Percentiles rank a stretch among this genome's conserved stretches.
phyloP scores from a whole-genome alignment of 2,329 filamentous ascomycete species.

The Nigrospora oryzae region DNA sequence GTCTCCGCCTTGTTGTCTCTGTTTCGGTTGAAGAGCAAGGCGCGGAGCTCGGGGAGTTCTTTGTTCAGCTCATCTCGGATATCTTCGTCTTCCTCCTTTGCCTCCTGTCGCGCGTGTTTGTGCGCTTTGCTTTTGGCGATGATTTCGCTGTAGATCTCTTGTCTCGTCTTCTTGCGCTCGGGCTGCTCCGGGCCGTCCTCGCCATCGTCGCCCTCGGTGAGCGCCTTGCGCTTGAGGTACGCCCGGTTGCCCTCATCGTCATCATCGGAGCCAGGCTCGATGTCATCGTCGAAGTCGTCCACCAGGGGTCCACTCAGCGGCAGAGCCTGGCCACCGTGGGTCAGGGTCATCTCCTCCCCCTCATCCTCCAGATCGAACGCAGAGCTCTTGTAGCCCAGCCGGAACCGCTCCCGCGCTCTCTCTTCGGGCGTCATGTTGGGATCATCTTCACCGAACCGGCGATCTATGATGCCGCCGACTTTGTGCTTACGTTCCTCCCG shows the following conservation, averaged over 20 bases:
- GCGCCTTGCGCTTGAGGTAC: constrained; percentile 46
- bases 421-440: constrained; percentile 90
- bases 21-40: constrained; percentile 48
- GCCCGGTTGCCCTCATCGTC: constrained; percentile 46
- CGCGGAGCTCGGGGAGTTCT: constrained; percentile 68
- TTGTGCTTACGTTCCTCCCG: constrained; percentile 88
- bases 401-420: constrained; percentile 81
- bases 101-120: constrained; percentile 88
- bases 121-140: constrained; percentile 95
- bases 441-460: constrained; percentile 92
- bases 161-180: constrained; percentile 86
- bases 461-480: constrained; percentile 84
- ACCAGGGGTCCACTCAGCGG: constrained; percentile 47
- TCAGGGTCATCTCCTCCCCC: constrained; percentile 59
- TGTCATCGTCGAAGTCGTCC: constrained; percentile 77
- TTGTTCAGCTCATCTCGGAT: constrained; percentile 77
- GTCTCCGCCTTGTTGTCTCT: constrained; percentile 27
- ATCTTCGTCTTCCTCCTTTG: constrained; percentile 90
- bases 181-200: constrained; percentile 50
- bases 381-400: constrained; percentile 64
- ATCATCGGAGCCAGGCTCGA: constrained; percentile 52
- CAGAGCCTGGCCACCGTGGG: constrained; percentile 74
- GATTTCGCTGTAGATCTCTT: constrained; percentile 95
- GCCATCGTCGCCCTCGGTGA: constrained; percentile 37
- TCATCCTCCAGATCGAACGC: constrained; percentile 89